Evolutionary conservation across 2,329 filamentous ascomycete species (phyloP), one percentile per base, ranked within the genome.

Genomic region (Botrytis aclada): DNA sequence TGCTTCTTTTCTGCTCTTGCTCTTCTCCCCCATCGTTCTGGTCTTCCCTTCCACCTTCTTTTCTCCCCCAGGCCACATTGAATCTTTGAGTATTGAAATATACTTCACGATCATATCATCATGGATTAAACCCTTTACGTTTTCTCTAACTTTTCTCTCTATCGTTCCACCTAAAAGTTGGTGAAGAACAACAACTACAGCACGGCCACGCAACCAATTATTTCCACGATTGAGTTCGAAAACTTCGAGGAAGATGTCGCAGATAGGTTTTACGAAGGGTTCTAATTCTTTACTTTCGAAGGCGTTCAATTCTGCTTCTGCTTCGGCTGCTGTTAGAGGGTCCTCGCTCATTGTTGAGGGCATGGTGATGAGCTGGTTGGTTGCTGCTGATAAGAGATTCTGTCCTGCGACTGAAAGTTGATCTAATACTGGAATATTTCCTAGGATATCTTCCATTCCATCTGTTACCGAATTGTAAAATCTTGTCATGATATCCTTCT

Each of bases 261-360:
- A 98, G 75, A 99, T 98, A 6, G 96, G 97, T 81, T 98, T 99
- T 79, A 99, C 96, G 79, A 99, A 98, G 1, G 96, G 96, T 80
- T 97, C 94, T 3, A 94, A 86, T 78, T 97, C 94, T 79, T 90
- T 91, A 80, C 93, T 91, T 82, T 98, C 95, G 79, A 97, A 98
- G 0, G 95, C 95, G 73, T 95, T 93, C 66, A 99, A 85, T 82
- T 98, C 96, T 0, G 95, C 95, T 82, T 98, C 95, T 0, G 95
- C 96, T 83, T 98, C 96, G 3, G 90, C 88, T 3, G 88, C 85
- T 12, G 83, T 83, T 72, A 84, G 77, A 9, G 81, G 82, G 65
- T 88, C 88, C 74, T 88, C 87, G 73, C 82, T 85, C 18, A 83
- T 83, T 45, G 83, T 82, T n/a, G 88, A 82, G 22, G 86, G 86